phyloP scores from a whole-genome alignment of 805 yeast species.

The Kluyveromyces wickerhamii region DNA sequence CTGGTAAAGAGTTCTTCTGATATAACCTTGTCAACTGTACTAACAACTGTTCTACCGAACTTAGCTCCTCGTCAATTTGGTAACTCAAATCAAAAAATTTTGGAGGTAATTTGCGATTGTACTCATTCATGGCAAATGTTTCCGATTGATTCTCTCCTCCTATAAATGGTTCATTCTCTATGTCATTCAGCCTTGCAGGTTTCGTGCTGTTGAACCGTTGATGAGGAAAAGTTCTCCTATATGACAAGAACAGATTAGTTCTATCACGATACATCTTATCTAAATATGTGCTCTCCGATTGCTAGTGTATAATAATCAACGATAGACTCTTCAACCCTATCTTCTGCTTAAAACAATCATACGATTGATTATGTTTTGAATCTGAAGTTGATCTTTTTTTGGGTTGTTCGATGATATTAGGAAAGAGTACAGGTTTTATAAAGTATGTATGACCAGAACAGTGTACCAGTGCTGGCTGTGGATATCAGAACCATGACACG shows the following conservation, averaged over 20 bases:
- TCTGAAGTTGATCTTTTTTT: too few species aligned
- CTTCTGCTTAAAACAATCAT: too few species aligned
- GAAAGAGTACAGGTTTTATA: too few species aligned
- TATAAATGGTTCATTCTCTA: slow-evolving; percentile 40
- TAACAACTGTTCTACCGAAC: slow-evolving; percentile 44
- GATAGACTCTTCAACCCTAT: too few species aligned
- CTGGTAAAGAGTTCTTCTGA: slow-evolving; percentile 77
- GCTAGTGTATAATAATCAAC: too few species aligned
- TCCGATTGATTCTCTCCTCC: slow-evolving; percentile 34
- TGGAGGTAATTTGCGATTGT: slow-evolving; percentile 62
- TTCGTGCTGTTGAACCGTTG: slow-evolving; percentile 29
- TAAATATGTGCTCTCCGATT: too few species aligned
- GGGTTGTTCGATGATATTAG: too few species aligned
- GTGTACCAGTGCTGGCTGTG: too few species aligned
- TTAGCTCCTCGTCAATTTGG: slow-evolving; percentile 59
- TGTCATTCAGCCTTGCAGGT: slow-evolving; percentile 10
- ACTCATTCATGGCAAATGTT: slow-evolving; percentile 21
- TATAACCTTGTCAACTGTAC: slow-evolving; percentile 61
- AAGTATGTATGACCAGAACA: too few species aligned
- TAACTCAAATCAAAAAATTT: slow-evolving; percentile 64
- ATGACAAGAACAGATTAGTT: slow-evolving; percentile 84
- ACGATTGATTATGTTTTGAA: too few species aligned
- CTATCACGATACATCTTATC: slow-evolving; percentile 86
- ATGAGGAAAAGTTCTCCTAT: slow-evolving; percentile 83
- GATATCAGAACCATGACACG: too few species aligned